A percentile compares a stretch with the other conserved stretches of the same genome.
Conservation (phyloP, 352 stramenopile species). For the Phytophthora fragariaefolia region DNA sequence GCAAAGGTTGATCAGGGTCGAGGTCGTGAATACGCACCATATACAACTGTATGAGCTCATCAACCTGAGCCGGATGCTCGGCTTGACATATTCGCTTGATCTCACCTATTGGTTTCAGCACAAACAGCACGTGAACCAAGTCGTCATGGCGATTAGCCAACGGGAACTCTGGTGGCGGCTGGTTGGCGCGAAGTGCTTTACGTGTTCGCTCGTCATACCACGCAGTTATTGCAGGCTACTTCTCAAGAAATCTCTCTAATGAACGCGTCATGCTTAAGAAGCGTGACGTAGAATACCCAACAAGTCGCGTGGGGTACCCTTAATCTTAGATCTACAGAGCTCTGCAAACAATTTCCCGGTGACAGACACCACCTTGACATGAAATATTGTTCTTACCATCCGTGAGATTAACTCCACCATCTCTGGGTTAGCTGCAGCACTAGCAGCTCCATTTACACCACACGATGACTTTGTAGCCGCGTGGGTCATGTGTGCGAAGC, state of each 20-base stretch:
- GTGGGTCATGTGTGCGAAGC: constrained; percentile 29
- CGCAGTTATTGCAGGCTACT: constrained; percentile 10
- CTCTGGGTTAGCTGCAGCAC: constrained; percentile 16
- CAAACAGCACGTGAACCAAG: constrained; percentile 3
- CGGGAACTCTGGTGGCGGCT: neutral
- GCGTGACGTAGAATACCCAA: constrained; percentile 17
- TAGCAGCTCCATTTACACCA: constrained; percentile 18
- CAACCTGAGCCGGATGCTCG: neutral
- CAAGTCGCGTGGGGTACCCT: constrained; percentile 11
- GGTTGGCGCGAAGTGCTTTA: neutral
- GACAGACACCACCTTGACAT: constrained; percentile 16
- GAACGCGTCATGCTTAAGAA: constrained; percentile 23
- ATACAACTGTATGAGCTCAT: neutral
- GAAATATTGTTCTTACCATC: constrained; percentile 18
- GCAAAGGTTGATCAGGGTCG: constrained; percentile 5
- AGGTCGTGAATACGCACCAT: neutral
- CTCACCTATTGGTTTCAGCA: neutral
- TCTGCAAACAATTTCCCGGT: constrained; percentile 16
- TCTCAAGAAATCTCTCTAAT: constrained; percentile 6
- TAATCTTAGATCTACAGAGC: constrained; percentile 10
- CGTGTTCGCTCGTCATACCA: constrained; percentile 17
- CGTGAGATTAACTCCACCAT: constrained; percentile 23
- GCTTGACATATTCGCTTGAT: neutral
- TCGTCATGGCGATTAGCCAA: constrained; percentile 5
- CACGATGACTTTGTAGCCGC: constrained; percentile 35